Base-by-base conservation (phyloP, 2,329 filamentous ascomycete species). In the Diaporthe ilicicola region DNA sequence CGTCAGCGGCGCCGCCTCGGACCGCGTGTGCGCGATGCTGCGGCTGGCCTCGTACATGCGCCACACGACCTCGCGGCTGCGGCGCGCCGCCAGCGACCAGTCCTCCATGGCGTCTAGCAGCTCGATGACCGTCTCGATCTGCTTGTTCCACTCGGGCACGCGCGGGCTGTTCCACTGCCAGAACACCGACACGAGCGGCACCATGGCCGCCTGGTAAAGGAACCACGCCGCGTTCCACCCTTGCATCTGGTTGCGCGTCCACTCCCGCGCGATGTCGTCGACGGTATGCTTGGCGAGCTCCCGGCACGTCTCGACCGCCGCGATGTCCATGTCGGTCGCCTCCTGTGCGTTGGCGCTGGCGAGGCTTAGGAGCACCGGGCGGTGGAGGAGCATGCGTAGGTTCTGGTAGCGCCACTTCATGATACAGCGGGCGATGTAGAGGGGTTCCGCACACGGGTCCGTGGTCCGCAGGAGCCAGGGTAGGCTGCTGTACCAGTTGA, bases 371-470 rank as follows among this genome's bases (percentile, higher is more conserved):
- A 95, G 84, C 0, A 92, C 90, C 0, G 93, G 92, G 3, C 93
- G 87, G 79, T 94, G 91, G 27, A 95, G 87, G 1, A 95, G 86
- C 81, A 94, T 92, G 56, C 92, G 90, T 56, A 94, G 86, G 75
- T 94, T 94, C 77, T 93, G 90, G 78, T 93, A 95, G 17, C 93
- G 88, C 93, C 93, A 95, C 79, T 93, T 92, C 91, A 94, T 94
- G 75, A 94, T 88, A 73, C 90, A 90, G 64, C 92, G 87, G 0
- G 91, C 89, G 61, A 92, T 91, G 73, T 89, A 90, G 22, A 94
- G 86, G 2, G 91, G 89, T 74, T 93, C 91, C 0, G 91, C 90
- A 77, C 91, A 93, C 12, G 91, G 88, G 69, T 94, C 90, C 13
- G 84, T 88, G 24, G 89, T 88, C 74, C 88, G 85, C 42, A 92